Base-by-base conservation (phyloP, 2,329 filamentous ascomycete genomes). In the Beauveria rudraprayagi region DNA sequence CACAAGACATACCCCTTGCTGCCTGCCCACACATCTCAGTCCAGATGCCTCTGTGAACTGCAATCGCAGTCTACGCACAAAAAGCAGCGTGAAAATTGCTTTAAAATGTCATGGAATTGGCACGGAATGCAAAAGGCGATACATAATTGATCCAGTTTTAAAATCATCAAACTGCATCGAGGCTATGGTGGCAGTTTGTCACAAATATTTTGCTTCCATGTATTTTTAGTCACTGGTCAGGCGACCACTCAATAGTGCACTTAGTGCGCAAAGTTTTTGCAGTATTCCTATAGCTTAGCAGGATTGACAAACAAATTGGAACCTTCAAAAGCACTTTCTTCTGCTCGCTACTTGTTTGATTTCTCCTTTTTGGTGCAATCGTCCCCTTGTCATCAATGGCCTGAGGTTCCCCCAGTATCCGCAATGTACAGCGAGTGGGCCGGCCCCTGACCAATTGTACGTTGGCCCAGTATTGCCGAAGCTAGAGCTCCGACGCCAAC, bases 361-460 rank as follows among this genome's bases (percentile, higher is more conserved):
- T 10, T 43, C 2, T 4, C 19, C 8, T 7, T 41, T 16, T 2
- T 6, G 3, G 47, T n/a, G 22, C 9, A 37, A n/a, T 41, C 3
- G 10, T 19, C 24, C 47, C 51, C 16, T 26, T 28, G 26, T 50
- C 30, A 30, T 24, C 19, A 48, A 60, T 48, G 30, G 51, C 30
- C 50, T 40, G 41, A 54, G 48, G 40, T 41, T 55, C 10, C 7
- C 11, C 24, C 19, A 37, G 44, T 37, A 41, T 34, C 30, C 30
- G 30, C 30, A 34, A 51, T 44, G 22, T 28, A 28, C 3, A n/a
- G 22, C 22, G 41, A 47, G 52, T 54, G 51, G 34, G 11, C 34
- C 34, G 50, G 43, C 37, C 50, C n/a, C 50, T 56, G 52, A 40
- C 59, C 59, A 61, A 61, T 61, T 56, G 43, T 34, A 56, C 44